phyloP scores from a whole-genome alignment of 2,329 filamentous ascomycete species.

The Venturia pyrina region DNA sequence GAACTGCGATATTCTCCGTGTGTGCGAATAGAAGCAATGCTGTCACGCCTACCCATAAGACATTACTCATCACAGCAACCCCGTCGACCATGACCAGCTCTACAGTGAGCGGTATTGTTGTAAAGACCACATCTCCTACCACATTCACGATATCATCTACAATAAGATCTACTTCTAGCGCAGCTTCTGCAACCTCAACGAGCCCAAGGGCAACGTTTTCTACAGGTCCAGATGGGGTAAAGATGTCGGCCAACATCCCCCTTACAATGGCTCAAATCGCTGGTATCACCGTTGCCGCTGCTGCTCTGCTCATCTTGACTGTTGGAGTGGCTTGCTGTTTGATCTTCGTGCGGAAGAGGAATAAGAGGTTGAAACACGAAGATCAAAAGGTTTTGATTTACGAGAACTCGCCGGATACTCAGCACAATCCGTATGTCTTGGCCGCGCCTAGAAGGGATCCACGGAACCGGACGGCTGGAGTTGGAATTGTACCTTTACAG shows the following conservation, averaged over 20 bases:
- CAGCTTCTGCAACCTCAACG: not conserved
- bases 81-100: not conserved
- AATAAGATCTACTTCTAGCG: not conserved
- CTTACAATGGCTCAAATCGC: slow-evolving; percentile 30
- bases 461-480: not conserved
- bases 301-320: slow-evolving; percentile 27
- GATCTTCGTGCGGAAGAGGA: slow-evolving; percentile 25
- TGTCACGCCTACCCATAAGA: slow-evolving; percentile 27
- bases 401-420: not conserved
- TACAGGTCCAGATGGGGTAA: not conserved
- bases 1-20: slow-evolving; percentile 13
- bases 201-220: not conserved
- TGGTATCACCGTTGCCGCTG: slow-evolving; percentile 27
- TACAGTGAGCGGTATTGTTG: slow-evolving; percentile 3
- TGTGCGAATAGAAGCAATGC: slow-evolving; percentile 26
- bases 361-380: slow-evolving; percentile 20
- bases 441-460: not conserved
- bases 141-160: not conserved
- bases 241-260: slow-evolving; percentile 12
- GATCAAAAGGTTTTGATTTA: slow-evolving; percentile 13
- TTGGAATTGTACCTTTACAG: not conserved
- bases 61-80: slow-evolving; percentile 19
- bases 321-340: slow-evolving; percentile 28
- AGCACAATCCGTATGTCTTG: not conserved
- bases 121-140: slow-evolving; percentile 8